These are phyloP conservation scores for Naegleria gruberi DNA, from an alignment of 208 protist genomes.

Conservation along the genomic window DNA sequence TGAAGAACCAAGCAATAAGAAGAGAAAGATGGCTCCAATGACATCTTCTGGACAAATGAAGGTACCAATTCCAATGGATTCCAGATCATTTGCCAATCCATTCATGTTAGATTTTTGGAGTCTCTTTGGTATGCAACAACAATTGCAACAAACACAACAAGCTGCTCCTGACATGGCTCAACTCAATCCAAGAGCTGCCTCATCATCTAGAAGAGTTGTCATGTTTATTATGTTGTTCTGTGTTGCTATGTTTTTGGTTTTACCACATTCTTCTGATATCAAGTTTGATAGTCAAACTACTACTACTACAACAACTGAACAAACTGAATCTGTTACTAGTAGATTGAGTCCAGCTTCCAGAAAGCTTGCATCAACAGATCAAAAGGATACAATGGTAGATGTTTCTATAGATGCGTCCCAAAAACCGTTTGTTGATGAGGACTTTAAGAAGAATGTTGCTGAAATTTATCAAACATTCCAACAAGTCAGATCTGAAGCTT, in stretches of 20 bases:
- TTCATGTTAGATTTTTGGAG: not conserved
- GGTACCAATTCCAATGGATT: not conserved
- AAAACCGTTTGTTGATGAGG: not conserved
- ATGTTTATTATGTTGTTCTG: constrained; percentile 11
- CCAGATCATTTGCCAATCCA: no score
- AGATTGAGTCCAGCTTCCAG: not conserved
- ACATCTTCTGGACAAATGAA: no score
- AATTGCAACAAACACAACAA: not conserved
- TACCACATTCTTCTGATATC: not conserved
- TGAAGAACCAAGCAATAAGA: not conserved
- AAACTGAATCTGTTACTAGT: not conserved
- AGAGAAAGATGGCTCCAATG: not conserved
- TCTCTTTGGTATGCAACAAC: not conserved
- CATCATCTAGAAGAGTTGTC: not conserved
- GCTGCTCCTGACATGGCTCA: not conserved
- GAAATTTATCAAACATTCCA: not conserved
- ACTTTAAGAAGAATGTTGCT: not conserved
- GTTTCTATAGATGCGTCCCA: not conserved
- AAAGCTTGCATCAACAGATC: not conserved
- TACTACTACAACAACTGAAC: not conserved
- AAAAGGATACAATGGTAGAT: not conserved
- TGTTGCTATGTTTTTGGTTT: not conserved
- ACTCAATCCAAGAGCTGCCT: not conserved
- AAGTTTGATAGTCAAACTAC: not conserved
- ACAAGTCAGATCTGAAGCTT: not conserved